phyloP scores from a whole-genome alignment of 139 green algal species.

The Chlorella sp. region DNA sequence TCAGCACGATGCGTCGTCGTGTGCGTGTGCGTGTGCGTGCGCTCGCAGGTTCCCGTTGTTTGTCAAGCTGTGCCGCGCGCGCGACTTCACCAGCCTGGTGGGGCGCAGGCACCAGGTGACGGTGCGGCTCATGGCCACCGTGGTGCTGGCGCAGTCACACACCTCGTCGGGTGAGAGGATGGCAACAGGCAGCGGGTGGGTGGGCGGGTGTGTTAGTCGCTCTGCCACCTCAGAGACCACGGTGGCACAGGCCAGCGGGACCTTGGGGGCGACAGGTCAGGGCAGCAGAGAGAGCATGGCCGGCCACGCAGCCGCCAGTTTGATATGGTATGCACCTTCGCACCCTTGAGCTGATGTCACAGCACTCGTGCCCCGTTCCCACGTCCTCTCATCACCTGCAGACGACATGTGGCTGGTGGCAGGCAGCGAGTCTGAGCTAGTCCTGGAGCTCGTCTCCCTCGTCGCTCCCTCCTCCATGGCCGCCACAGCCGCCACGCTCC shows the following conservation, averaged over 20 bases:
- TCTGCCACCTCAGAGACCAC: too few species aligned
- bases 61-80: constrained; percentile 45
- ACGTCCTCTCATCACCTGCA: background rate
- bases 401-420: constrained; percentile 68
- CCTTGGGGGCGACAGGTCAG: too few species aligned
- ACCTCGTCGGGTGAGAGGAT: too few species aligned
- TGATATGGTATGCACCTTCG: too few species aligned
- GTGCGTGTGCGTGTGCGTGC: background rate
- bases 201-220: too few species aligned
- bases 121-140: constrained; percentile 77
- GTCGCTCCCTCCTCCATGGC: constrained; percentile 20
- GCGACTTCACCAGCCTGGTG: constrained; percentile 46
- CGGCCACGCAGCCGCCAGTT: too few species aligned
- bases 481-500: background rate
- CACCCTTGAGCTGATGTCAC: too few species aligned
- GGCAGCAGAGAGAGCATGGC: too few species aligned
- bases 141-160: constrained; percentile 65
- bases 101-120: constrained; percentile 44
- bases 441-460: constrained; percentile 69
- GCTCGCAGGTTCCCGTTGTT: constrained; percentile 66
- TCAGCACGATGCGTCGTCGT: too few species aligned
- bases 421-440: constrained; percentile 63
- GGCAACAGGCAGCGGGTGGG: too few species aligned
- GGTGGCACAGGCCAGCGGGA: too few species aligned
- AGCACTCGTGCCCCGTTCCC: background rate